Conservation (phyloP, 306 rosid genomes). For the Prunus campanulata region DNA sequence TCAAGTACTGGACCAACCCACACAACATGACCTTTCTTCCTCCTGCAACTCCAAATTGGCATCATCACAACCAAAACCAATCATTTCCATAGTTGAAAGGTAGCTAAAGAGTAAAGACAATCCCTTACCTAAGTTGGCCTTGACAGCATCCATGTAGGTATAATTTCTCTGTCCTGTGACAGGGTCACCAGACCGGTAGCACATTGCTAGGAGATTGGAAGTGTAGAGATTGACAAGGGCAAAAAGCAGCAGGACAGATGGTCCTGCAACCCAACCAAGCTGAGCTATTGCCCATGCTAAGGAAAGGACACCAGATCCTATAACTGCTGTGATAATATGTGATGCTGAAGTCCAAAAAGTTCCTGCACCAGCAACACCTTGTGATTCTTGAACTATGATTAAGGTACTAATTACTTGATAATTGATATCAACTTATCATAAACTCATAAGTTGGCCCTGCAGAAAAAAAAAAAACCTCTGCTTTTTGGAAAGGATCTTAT, state of each 20-base stretch:
- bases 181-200: constrained; percentile 55
- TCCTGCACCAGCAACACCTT: constrained; percentile 37
- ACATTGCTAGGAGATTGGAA: constrained; percentile 53
- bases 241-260: constrained; percentile 50
- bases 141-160: constrained; percentile 78
- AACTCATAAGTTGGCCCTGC: too few relatives aligned
- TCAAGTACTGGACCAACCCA: constrained; percentile 61
- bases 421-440: too few relatives aligned
- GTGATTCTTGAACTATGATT: not conserved
- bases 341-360: constrained; percentile 71
- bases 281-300: constrained; percentile 80
- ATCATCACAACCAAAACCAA: not conserved
- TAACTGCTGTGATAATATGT: constrained; percentile 74
- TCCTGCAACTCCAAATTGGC: constrained; percentile 40
- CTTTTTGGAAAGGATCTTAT: too few relatives aligned
- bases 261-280: constrained; percentile 79
- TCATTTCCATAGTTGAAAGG: not conserved
- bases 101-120: not conserved
- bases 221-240: constrained; percentile 64
- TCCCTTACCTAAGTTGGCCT: constrained; percentile 58
- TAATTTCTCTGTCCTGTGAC: constrained; percentile 63
- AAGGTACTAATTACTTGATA: not conserved
- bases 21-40: constrained; percentile 60
- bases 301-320: constrained; percentile 77
- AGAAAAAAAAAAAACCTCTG: too few relatives aligned